These are phyloP conservation scores for Hapsidospora chrysogenum DNA, from an alignment of 495 filamentous ascomycete genomes.

Conservation along the genomic window DNA sequence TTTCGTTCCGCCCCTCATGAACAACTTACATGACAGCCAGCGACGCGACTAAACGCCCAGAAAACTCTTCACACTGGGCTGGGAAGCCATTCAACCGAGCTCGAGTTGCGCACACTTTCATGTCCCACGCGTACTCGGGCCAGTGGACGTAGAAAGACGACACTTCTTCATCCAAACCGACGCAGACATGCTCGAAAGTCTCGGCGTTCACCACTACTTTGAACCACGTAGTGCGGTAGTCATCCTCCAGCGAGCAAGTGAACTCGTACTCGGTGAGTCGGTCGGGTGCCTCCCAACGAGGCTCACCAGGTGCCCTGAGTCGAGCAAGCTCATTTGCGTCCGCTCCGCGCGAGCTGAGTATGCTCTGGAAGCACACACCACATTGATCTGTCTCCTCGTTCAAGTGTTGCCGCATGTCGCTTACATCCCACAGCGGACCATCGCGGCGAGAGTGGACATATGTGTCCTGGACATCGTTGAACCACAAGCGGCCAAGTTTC, in stretches of 20 bases:
- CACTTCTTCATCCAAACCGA: not conserved
- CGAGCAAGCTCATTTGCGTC: not conserved
- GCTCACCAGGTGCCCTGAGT: not conserved
- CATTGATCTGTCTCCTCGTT: not conserved
- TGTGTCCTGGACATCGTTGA: not conserved
- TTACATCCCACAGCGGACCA: too few relatives aligned
- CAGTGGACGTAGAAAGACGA: not conserved
- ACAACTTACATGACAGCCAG: not conserved
- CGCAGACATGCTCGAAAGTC: not conserved
- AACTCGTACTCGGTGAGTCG: not conserved
- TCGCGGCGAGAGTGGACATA: not conserved
- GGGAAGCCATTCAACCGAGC: not conserved
- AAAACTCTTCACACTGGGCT: not conserved
- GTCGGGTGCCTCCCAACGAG: not conserved
- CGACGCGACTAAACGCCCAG: not conserved
- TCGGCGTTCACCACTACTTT: not conserved
- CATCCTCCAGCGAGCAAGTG: not conserved
- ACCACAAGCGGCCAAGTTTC: not conserved
- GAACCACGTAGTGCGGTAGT: not conserved
- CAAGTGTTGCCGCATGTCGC: too few relatives aligned
- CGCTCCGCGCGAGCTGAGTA: not conserved
- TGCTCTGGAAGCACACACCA: not conserved
- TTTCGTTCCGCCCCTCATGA: not conserved
- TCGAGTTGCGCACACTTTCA: not conserved
- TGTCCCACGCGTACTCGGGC: conserved; percentile 1